phyloP scores from a whole-genome alignment of 805 yeast species.

The Starmera dryadoides region DNA sequence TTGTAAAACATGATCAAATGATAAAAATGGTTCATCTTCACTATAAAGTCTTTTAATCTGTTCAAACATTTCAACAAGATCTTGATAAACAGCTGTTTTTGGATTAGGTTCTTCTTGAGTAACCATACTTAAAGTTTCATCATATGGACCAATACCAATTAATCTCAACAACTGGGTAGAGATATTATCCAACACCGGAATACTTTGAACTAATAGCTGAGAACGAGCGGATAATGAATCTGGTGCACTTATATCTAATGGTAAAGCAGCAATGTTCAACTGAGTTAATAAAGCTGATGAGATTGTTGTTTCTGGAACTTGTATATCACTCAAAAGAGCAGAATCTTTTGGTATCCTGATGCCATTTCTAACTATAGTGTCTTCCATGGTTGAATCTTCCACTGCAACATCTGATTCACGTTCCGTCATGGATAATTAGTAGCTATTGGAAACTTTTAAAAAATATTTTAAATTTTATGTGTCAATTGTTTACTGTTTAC shows the following conservation, averaged over 20 bases:
- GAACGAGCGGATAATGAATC: slow-evolving; percentile 42
- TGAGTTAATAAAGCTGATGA: slow-evolving; percentile 20
- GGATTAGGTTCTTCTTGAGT: slow-evolving; percentile 58
- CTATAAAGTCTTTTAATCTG: slow-evolving; percentile 66
- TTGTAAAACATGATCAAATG: slow-evolving; percentile 62
- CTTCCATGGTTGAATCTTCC: too few relatives aligned
- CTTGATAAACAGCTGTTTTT: slow-evolving; percentile 55
- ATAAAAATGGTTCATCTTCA: slow-evolving; percentile 63
- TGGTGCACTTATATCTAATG: slow-evolving; percentile 51
- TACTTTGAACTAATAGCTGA: slow-evolving; percentile 56
- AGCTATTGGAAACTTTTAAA: too few relatives aligned
- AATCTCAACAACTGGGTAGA: slow-evolving; percentile 73
- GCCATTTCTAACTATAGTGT: slow-evolving; percentile 8
- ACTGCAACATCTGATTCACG: too few relatives aligned
- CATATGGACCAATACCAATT: slow-evolving; percentile 68
- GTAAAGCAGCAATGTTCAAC: slow-evolving; percentile 55
- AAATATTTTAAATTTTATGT: too few relatives aligned
- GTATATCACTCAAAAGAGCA: slow-evolving; percentile 4
- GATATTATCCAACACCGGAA: slow-evolving; percentile 75
- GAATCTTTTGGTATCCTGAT: slow-evolving; percentile 17
- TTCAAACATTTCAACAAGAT: slow-evolving; percentile 69
- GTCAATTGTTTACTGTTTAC: too few relatives aligned
- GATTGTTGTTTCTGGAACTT: slow-evolving; percentile 3
- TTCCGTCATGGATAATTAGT: too few relatives aligned
- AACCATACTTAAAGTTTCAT: slow-evolving; percentile 64